Evolutionary conservation across 1,139 yeast genomes (phyloP), one percentile per base, ranked within the genome.

Genomic region (Kazachstania sp.): DNA sequence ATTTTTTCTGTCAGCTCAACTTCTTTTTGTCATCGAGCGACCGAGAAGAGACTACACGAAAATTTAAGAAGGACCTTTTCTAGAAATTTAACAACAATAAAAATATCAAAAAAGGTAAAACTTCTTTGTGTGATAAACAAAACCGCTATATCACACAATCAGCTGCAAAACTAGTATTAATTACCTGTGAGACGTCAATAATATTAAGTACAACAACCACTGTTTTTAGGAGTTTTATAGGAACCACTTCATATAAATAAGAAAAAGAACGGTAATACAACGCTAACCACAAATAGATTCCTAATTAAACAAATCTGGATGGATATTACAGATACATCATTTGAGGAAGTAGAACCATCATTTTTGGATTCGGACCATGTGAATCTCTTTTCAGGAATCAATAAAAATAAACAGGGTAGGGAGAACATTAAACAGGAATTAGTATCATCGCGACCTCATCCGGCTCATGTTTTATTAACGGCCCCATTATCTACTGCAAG

Each of bases 291-390:
- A 23, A 23, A 23, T 23, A 30, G 13, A 12, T 30, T 30, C 34
- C n/a, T 30, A 23, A 23, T 23, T 23, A 23, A 7, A 23, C 28
- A n/a, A 32, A 18, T 6, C 19, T 32, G 18, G 13, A 49, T 44
- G 52, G 43, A 43, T 26, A 29, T 53, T 18, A 54, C 58, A 26
- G 66, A 63, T 34, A 56, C 63, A 4, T 61, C 65, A 12, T 63
- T 63, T 50, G 67, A 63, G 44, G 65, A 63, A 42, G 44, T 61
- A 34, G 65, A 61, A 36, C 55, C 63, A 3, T 56, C 64, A 1
- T 55, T 58, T 44, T 49, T 54, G 32, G 54, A 53, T 26, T 37
- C 46, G 12, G 18, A 40, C 12, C 19, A 6, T 13, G 11, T 29
- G 7, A 26, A 39, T 13, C 23, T 12, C 4, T 36, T 36, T 12